Evolutionary conservation across 345 rosid genomes (phyloP).

Genomic region (Cardamine resedifolia): DNA sequence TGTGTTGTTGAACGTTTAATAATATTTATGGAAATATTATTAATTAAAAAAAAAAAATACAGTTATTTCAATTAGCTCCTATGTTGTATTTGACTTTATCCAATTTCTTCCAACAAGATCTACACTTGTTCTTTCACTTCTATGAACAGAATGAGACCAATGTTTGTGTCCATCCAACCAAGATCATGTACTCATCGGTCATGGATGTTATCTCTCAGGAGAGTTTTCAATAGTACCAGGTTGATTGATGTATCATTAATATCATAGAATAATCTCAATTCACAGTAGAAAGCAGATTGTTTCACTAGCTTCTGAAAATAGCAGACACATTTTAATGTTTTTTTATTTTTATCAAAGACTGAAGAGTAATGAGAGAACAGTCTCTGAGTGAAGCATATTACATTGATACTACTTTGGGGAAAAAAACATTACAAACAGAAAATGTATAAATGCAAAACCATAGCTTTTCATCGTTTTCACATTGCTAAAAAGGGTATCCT

Average conservation of each 20-base stretch:
- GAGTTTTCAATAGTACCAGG: background rate
- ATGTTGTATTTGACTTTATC: background rate
- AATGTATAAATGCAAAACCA: conserved; percentile 11
- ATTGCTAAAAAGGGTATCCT: background rate
- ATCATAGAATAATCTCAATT: background rate
- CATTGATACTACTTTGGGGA: background rate
- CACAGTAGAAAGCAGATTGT: conserved; percentile 8
- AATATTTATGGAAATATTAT: too few relatives aligned
- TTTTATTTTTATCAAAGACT: background rate
- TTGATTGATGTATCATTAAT: background rate
- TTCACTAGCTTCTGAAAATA: background rate
- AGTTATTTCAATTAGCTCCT: too few relatives aligned
- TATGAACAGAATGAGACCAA: background rate
- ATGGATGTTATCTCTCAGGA: too few relatives aligned
- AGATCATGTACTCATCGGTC: too few relatives aligned
- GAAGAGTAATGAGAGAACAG: conserved; percentile 4
- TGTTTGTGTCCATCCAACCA: background rate
- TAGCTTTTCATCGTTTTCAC: conserved; percentile 12
- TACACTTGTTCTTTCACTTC: background rate
- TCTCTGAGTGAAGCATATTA: background rate
- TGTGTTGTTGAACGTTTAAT: too few relatives aligned
- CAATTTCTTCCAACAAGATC: background rate
- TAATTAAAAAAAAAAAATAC: too few relatives aligned
- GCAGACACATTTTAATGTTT: background rate
- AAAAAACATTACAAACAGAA: conserved; percentile 4